These are phyloP conservation scores for Calvatia gigantea DNA, from an alignment of 768 basidiomycete genomes.

Conservation along the genomic window DNA sequence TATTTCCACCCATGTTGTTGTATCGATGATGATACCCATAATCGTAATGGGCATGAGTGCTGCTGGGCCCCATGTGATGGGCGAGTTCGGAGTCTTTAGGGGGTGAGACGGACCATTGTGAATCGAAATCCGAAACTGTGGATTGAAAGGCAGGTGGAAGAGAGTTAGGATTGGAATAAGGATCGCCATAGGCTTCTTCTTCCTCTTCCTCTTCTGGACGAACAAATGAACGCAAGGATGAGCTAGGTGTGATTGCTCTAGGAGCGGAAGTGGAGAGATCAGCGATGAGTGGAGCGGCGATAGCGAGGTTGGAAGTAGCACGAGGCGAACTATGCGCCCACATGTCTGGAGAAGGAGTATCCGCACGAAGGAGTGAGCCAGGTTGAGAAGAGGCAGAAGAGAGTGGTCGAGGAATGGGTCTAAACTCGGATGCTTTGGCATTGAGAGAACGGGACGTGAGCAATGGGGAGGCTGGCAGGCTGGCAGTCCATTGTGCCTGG, in stretches of 20 bases:
- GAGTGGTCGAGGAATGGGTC: slow-evolving; percentile 76
- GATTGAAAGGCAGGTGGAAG: slow-evolving; percentile 59
- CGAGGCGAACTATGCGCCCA: slow-evolving; percentile 78
- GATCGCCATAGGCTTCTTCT: slow-evolving; percentile 79
- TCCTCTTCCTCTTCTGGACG: slow-evolving; percentile 66
- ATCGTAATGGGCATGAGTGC: slow-evolving; percentile 26
- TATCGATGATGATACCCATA: slow-evolving; percentile 10
- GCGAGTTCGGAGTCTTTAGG: slow-evolving; percentile 11
- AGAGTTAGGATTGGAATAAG: slow-evolving; percentile 49
- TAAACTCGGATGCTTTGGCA: slow-evolving; percentile 89
- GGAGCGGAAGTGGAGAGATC: slow-evolving; percentile 48
- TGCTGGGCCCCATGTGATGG: slow-evolving; percentile 12
- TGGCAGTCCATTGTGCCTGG: slow-evolving; percentile 67
- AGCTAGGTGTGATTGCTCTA: slow-evolving; percentile 66
- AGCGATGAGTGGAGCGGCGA: slow-evolving; percentile 85
- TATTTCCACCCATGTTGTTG: slow-evolving; percentile 15
- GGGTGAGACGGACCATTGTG: slow-evolving; percentile 26
- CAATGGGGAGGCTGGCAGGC: slow-evolving; percentile 79
- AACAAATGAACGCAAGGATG: slow-evolving; percentile 61
- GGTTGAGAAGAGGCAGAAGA: slow-evolving; percentile 69
- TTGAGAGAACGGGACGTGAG: slow-evolving; percentile 84
- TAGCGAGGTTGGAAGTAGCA: slow-evolving; percentile 81
- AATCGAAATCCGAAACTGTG: slow-evolving; percentile 61
- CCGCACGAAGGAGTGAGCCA: slow-evolving; percentile 54
- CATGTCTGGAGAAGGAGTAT: slow-evolving; percentile 86